Conservation (phyloP, 148 eudicot species). For the Silene conica region DNA sequence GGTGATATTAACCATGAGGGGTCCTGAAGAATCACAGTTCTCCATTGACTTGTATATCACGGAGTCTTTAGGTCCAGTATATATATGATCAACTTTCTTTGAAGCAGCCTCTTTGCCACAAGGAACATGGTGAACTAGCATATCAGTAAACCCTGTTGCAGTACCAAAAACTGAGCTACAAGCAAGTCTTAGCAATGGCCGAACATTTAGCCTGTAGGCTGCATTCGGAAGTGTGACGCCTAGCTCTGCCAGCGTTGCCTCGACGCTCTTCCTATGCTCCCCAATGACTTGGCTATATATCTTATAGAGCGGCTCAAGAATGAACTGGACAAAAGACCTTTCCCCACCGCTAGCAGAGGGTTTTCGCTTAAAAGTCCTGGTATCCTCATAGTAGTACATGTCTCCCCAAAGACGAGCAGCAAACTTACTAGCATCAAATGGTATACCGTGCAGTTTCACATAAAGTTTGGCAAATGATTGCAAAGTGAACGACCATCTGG, state of each 20-base stretch:
- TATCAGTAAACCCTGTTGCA: slow-evolving; percentile 96
- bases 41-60: slow-evolving; percentile 73
- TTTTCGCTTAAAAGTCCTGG: slow-evolving; percentile 65
- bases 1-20: slow-evolving; percentile 88
- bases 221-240: slow-evolving; percentile 93
- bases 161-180: slow-evolving; percentile 97
- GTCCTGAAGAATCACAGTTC: slow-evolving; percentile 82
- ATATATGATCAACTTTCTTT: slow-evolving; percentile 80
- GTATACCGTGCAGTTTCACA: slow-evolving; percentile 85
- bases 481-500: slow-evolving; percentile 97
- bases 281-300: slow-evolving; percentile 98
- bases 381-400: slow-evolving; percentile 65
- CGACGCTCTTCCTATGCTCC: slow-evolving; percentile 97
- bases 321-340: slow-evolving; percentile 90
- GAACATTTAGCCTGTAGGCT: slow-evolving; percentile 80
- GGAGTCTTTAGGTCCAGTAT: slow-evolving; percentile 82
- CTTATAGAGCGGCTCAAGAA: slow-evolving; percentile 94
- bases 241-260: slow-evolving; percentile 83
- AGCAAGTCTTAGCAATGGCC: slow-evolving; percentile 91
- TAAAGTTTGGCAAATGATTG: slow-evolving; percentile 95
- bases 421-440: slow-evolving; percentile 86
- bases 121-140: slow-evolving; percentile 94
- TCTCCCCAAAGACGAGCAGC: slow-evolving; percentile 99
- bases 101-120: slow-evolving; percentile 82
- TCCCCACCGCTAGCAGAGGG: slow-evolving; percentile 76